These are phyloP conservation scores for Brasilioporus rufonigricans DNA, from an alignment of 768 basidiomycete species.

Conservation along the genomic window DNA sequence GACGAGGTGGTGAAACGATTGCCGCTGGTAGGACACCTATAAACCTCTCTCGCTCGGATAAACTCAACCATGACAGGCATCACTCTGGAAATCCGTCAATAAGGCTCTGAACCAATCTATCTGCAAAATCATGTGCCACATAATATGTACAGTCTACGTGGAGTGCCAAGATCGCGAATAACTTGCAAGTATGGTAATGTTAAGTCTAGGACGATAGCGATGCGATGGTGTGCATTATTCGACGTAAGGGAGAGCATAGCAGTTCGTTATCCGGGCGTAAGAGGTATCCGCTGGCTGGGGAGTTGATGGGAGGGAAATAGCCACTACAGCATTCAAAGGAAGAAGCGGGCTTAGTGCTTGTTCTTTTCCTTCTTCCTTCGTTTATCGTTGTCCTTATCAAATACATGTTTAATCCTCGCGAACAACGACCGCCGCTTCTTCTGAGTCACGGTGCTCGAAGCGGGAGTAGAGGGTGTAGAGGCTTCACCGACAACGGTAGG, in stretches of 20 bases:
- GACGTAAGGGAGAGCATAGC: slow-evolving; percentile 17
- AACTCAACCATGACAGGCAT: slow-evolving; percentile 38
- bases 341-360: slow-evolving; percentile 12
- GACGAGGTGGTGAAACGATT: slow-evolving; percentile 91
- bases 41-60: background rate
- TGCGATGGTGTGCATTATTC: slow-evolving; percentile 7
- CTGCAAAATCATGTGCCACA: background rate
- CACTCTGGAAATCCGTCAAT: slow-evolving; percentile 39
- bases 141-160: slow-evolving; percentile 20
- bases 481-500: background rate
- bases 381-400: slow-evolving; percentile 47
- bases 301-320: background rate
- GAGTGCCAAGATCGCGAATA: slow-evolving; percentile 8
- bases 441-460: slow-evolving; percentile 36
- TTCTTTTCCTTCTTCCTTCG: slow-evolving; percentile 36
- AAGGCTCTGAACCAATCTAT: slow-evolving; percentile 8
- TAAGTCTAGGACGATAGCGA: slow-evolving; percentile 15
- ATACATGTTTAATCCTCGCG: slow-evolving; percentile 50
- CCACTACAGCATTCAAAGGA: background rate
- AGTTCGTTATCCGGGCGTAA: slow-evolving; percentile 11
- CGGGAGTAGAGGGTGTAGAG: slow-evolving; percentile 24
- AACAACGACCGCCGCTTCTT: slow-evolving; percentile 58
- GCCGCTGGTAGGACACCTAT: slow-evolving; percentile 63
- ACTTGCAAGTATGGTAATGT: slow-evolving; percentile 17
- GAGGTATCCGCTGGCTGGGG: slow-evolving; percentile 1